Evolutionary conservation across 495 filamentous ascomycete species (phyloP), one percentile per base, ranked within the genome.

Genomic region (Achaetomiella virescens): DNA sequence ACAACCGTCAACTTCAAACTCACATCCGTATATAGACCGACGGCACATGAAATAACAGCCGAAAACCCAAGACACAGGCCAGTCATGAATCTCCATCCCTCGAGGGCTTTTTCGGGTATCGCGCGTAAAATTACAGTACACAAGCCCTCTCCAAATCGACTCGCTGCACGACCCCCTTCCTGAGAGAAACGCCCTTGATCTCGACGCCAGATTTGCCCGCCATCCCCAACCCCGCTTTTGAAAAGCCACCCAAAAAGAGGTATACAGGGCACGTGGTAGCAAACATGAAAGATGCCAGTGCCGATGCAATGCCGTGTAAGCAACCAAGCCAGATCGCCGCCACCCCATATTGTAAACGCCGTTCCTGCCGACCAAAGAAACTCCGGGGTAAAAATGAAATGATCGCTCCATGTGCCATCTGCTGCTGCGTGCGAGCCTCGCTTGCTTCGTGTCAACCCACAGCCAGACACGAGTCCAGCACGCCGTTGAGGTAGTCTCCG

Each of bases 381-480:
- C 31, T 7, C 10, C 2, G 21, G 29, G 20, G 22, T 12, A 33
- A 36, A 20, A 41, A 33, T 43, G 41, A 25, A 12, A 47, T 47
- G 33, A 31, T n/a, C 42, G 52, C 52, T 38, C 0, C 31, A 12
- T n/a, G n/a, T n/a, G n/a, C n/a, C n/a, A n/a, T n/a, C n/a, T n/a
- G n/a, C n/a, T n/a, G n/a, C n/a, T n/a, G 36, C 17, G 17, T 41
- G 4, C 27, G 27, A 31, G 9, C 27, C 27, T 31, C 20, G 1
- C 27, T 22, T 18, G 11, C 35, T 6, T 7, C 9, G 9, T 17
- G 17, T 61, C 27, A 69, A 7, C 58, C 57, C 9, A 70, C 71
- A 2, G 72, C 70, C 50, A 79, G 59, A 33, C 70, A 71, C 6
- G 73, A 76, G 60, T 96, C 91, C 54, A 97, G 70, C 43, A 93